Base-by-base conservation (phyloP, 805 yeast genomes). In the Lachancea sp. region DNA sequence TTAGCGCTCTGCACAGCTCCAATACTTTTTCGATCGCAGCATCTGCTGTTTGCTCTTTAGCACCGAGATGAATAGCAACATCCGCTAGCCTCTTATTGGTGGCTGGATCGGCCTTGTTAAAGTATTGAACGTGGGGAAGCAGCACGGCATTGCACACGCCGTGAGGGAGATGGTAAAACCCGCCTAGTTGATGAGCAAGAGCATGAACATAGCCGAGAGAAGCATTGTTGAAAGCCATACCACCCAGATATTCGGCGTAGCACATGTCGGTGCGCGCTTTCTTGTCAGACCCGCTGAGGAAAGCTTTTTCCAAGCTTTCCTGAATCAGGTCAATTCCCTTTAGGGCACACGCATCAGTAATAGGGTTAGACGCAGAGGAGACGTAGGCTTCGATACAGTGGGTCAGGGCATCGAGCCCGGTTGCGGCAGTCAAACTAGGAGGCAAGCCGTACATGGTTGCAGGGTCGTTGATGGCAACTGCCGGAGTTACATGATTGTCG, bases 351-450 rank as follows among this genome's bases (percentile, higher is more conserved):
- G 70, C 62, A 44, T 70, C 74, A 3, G 72, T 66, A 45, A 70
- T 69, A 19, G 74, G 74, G 56, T 67, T 70, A 16, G 74, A 70
- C n/a, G 73, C 74, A 40, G 70, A 67, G 15, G 74, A 72, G 29
- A 73, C 70, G 60, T 64, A 70, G n/a, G 72, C 67, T 51, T 70
- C 74, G 44, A 70, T 58, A 13, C 73, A 61, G 53, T 70, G 74
- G 52, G 73, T 69, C 53, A 70, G 59, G 27, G 71, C 74, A 42
- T 70, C 74, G 29, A 70, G 58, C 11, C 74, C 74, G 7, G 73
- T 68, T 18, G 68, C 58, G 13, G 73, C 70, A 48, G 67, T 65
- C 49, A 70, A 69, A 22, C 65, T 54, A 13, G 70, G 58, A 17
- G 73, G 73, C 69, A 70, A 66, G 29, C 71, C 57, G 33, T 57